These are phyloP conservation scores for Scedosporium minutisporum DNA, from an alignment of 2,329 filamentous ascomycete species.

Conservation along the genomic window DNA sequence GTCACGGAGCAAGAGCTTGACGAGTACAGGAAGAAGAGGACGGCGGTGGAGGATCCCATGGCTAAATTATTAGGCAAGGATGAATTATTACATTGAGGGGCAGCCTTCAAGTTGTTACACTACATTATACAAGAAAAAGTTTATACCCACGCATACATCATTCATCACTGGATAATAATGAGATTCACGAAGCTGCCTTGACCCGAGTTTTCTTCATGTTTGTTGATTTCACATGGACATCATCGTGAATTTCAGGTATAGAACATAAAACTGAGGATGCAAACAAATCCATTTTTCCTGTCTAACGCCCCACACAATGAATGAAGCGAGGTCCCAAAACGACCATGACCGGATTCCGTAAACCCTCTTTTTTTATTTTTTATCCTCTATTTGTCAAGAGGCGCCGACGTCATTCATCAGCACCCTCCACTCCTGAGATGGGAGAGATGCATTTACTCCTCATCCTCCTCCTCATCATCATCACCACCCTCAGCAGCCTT, in stretches of 20 bases:
- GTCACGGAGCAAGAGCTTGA: constrained; percentile 80
- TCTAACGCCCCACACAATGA: constrained; percentile 7
- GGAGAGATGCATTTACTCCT: constrained; percentile 44
- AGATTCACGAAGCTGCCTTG: not conserved
- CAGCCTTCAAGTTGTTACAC: constrained; percentile 11
- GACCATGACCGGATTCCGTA: constrained; percentile 5
- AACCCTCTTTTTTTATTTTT: constrained; percentile 1
- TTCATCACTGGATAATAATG: not conserved
- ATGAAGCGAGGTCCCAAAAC: not conserved
- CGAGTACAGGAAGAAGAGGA: constrained; percentile 67
- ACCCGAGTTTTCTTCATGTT: not conserved
- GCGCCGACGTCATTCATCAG: not conserved
- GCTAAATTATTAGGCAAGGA: constrained; percentile 68
- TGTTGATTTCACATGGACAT: not conserved
- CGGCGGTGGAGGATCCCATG: constrained; percentile 77
- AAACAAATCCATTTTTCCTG: constrained; percentile 6
- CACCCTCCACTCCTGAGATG: not conserved
- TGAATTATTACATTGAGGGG: constrained; percentile 42
- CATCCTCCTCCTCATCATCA: constrained; percentile 73
- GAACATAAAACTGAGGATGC: constrained; percentile 2
- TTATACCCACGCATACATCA: not conserved
- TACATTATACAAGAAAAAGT: constrained; percentile 9
- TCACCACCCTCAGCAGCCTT: constrained; percentile 84
- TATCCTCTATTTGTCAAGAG: not conserved
- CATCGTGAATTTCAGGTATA: not conserved